Evolutionary conservation across 2,329 filamentous ascomycete species (phyloP).

Genomic region (Sclerotiophoma versabilis): DNA sequence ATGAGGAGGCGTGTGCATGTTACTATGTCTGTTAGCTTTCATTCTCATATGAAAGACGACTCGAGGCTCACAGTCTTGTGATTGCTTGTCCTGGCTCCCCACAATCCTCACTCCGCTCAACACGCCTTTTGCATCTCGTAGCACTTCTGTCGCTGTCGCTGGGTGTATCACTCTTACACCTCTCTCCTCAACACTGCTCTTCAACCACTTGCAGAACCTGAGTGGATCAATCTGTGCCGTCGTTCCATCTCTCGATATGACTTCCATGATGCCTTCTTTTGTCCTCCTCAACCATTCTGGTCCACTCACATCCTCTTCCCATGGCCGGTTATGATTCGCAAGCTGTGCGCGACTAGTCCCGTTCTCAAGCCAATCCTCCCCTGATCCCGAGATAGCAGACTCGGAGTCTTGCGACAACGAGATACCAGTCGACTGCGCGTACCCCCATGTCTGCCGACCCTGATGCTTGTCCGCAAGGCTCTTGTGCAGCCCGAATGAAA

Average conservation of each 20-base stretch:
- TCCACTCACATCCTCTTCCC: slow-evolving; percentile 36
- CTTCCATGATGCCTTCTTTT: slow-evolving; percentile 64
- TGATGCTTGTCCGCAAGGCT: slow-evolving; percentile 66
- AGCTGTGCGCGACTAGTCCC: slow-evolving; percentile 68
- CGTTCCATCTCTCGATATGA: slow-evolving; percentile 66
- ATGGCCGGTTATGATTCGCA: slow-evolving; percentile 49
- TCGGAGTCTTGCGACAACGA: slow-evolving; percentile 61
- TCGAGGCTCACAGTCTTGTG: slow-evolving; percentile 52
- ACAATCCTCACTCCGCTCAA: slow-evolving; percentile 59
- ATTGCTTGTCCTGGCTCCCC: slow-evolving; percentile 50
- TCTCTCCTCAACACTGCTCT: slow-evolving; percentile 62
- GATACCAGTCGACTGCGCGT: slow-evolving; percentile 63
- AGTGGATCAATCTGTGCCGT: slow-evolving; percentile 75
- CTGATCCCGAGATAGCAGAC: slow-evolving; percentile 52
- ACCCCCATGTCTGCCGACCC: slow-evolving; percentile 67
- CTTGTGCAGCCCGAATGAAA: slow-evolving; percentile 74
- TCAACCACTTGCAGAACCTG: slow-evolving; percentile 69
- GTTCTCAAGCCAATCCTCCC: slow-evolving; percentile 71
- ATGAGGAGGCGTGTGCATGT: slow-evolving; percentile 72
- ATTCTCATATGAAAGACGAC: not conserved
- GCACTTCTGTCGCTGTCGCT: slow-evolving; percentile 62
- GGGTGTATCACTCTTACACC: slow-evolving; percentile 74
- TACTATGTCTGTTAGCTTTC: slow-evolving; percentile 49
- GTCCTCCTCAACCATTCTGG: slow-evolving; percentile 67
- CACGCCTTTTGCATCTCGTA: slow-evolving; percentile 58